A percentile compares a stretch with the other conserved stretches of the same genome.
phyloP scores from a whole-genome alignment of 768 basidiomycete genomes.

The Pulveroboletus ravenelii region DNA sequence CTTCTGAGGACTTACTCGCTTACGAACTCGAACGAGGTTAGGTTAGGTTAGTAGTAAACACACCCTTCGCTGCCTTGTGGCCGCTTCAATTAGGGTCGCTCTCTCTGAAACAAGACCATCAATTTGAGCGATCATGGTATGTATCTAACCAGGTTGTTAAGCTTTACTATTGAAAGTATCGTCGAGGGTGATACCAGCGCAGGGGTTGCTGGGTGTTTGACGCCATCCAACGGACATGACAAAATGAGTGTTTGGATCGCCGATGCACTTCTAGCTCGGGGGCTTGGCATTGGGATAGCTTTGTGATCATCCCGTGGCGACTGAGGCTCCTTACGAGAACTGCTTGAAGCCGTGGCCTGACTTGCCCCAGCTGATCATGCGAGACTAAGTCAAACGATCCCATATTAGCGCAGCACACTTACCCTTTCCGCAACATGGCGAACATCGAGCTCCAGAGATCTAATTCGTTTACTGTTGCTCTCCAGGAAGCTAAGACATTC shows the following conservation, averaged over 20 bases:
- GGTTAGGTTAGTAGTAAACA: background rate
- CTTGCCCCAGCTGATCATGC: slow-evolving; percentile 21
- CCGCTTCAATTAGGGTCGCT: slow-evolving; percentile 23
- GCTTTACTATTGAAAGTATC: slow-evolving; percentile 21
- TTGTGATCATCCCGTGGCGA: background rate
- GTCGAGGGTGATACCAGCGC: slow-evolving; percentile 4
- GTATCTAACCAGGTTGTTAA: slow-evolving; percentile 34
- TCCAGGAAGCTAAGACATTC: slow-evolving; percentile 40
- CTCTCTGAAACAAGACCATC: slow-evolving; percentile 38
- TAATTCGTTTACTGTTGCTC: slow-evolving; percentile 35
- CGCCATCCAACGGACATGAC: background rate
- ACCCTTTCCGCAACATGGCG: slow-evolving; percentile 36
- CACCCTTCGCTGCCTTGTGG: slow-evolving; percentile 23
- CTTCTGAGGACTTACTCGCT: no score
- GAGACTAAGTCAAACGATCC: background rate
- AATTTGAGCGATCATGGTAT: slow-evolving; percentile 30
- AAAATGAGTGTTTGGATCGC: slow-evolving; percentile 11
- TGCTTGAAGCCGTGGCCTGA: slow-evolving; percentile 4
- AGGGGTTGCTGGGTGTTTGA: background rate
- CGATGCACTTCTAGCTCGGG: slow-evolving; percentile 20
- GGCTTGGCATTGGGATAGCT: background rate
- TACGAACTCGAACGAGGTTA: no score
- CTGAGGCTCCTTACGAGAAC: background rate
- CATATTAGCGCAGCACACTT: slow-evolving; percentile 2
- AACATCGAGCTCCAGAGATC: slow-evolving; percentile 42